Percentiles rank a stretch among this genome's conserved stretches.
Evolutionary conservation across 1,139 yeast species (phyloP).

Genomic region (Kurtzmaniella quercitrusa): DNA sequence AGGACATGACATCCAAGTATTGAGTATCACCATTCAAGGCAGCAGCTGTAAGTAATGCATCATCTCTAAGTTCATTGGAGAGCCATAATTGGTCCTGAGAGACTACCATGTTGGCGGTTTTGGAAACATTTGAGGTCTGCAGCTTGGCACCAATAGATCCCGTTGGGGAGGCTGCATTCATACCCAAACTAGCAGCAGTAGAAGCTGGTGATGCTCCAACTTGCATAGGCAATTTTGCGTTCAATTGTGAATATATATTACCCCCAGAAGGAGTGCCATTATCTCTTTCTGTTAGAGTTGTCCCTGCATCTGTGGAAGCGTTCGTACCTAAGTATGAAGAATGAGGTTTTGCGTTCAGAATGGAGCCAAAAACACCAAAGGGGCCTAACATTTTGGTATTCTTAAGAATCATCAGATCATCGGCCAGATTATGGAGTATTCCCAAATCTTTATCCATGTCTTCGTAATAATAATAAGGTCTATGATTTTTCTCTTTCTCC

Average conservation of each 20-base stretch:
- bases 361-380: slow-evolving; percentile 64
- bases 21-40: slow-evolving; percentile 64
- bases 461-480: slow-evolving; percentile 66
- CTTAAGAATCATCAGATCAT: slow-evolving; percentile 26
- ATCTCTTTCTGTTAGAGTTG: background rate
- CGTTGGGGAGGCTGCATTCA: background rate
- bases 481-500: slow-evolving; percentile 29
- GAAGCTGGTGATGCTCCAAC: background rate
- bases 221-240: background rate
- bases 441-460: slow-evolving; percentile 77
- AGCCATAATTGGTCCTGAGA: slow-evolving; percentile 53
- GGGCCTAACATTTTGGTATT: slow-evolving; percentile 67
- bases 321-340: background rate
- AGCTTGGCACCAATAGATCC: background rate
- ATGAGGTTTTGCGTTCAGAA: background rate
- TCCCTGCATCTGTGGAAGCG: background rate
- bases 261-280: too few relatives aligned
- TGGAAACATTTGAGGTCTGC: background rate
- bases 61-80: slow-evolving; percentile 66
- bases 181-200: background rate
- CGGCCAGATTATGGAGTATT: slow-evolving; percentile 52
- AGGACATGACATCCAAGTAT: slow-evolving; percentile 50
- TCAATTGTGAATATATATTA: background rate
- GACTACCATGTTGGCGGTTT: slow-evolving; percentile 6
- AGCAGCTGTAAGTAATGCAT: slow-evolving; percentile 69